A percentile compares a stretch with the other conserved stretches of the same genome.
These are phyloP conservation scores for Phytophthora vignae DNA, from an alignment of 352 stramenopile genomes.

Conservation along the genomic window DNA sequence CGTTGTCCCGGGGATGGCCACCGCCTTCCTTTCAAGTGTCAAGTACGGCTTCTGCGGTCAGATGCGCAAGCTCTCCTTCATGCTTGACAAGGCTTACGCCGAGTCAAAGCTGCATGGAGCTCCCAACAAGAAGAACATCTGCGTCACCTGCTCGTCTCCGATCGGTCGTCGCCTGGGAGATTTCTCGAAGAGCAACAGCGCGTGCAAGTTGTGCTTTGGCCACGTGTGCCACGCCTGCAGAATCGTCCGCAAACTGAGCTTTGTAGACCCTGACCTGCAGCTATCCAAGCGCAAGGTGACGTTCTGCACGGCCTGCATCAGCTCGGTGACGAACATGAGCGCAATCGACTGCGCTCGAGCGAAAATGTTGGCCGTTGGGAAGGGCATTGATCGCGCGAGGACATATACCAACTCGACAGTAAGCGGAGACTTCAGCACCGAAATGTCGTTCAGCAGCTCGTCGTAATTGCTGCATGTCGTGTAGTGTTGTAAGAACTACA, in stretches of 20 bases:
- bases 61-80: slow-evolving; percentile 36
- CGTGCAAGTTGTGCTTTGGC: slow-evolving; percentile 40
- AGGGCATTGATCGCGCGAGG: slow-evolving; percentile 11
- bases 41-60: slow-evolving; percentile 33
- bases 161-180: slow-evolving; percentile 19
- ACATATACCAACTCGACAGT: slow-evolving; percentile 15
- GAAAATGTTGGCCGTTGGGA: slow-evolving; percentile 18
- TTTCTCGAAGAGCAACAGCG: slow-evolving; percentile 17
- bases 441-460: slow-evolving; percentile 1
- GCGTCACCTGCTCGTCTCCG: slow-evolving; percentile 22
- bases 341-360: slow-evolving; percentile 15
- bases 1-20: slow-evolving; percentile 30
- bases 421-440: slow-evolving; percentile 11
- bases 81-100: slow-evolving; percentile 32
- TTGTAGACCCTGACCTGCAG: slow-evolving; percentile 37
- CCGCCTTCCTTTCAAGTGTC: slow-evolving; percentile 29
- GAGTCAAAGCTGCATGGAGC: slow-evolving; percentile 13
- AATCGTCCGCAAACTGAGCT: slow-evolving; percentile 40
- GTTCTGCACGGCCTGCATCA: slow-evolving; percentile 40
- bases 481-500: too few relatives aligned
- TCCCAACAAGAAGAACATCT: slow-evolving; percentile 25
- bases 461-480: neutral
- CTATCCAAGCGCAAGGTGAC: slow-evolving; percentile 42
- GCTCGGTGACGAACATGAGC: slow-evolving; percentile 16
- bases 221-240: slow-evolving; percentile 37